Evolutionary conservation across 1,284 basidiomycete species (phyloP).

Genomic region (Sporisorium reilianum): DNA sequence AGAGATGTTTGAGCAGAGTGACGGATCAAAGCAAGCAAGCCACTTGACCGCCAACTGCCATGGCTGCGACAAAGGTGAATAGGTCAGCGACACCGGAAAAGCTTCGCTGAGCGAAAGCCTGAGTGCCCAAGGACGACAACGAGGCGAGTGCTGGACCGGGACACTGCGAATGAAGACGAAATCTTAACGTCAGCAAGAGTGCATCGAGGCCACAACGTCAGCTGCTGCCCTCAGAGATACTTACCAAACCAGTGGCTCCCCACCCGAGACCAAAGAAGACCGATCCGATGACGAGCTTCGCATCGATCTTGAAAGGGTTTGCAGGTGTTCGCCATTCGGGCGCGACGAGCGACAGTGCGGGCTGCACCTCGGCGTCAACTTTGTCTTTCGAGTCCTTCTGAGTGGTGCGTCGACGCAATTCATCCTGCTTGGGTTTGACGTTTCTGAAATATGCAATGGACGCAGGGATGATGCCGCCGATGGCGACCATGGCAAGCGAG

Average conservation of each 20-base stretch:
- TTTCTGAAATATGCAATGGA: slow-evolving; percentile 66
- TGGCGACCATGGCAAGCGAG: slow-evolving; percentile 71
- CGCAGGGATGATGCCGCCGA: slow-evolving; percentile 71
- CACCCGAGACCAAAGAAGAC: slow-evolving; percentile 67
- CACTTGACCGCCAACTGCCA: slow-evolving; percentile 47
- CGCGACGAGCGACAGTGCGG: slow-evolving; percentile 26
- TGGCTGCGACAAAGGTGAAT: slow-evolving; percentile 28
- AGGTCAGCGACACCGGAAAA: slow-evolving; percentile 10
- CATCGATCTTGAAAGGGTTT: slow-evolving; percentile 49
- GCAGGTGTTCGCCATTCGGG: slow-evolving; percentile 59
- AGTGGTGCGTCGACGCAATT: slow-evolving; percentile 10
- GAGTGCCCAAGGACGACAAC: slow-evolving; percentile 14
- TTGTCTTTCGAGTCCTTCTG: slow-evolving; percentile 4
- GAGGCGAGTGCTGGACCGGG: slow-evolving; percentile 52
- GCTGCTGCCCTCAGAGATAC: not conserved
- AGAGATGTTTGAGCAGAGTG: not conserved
- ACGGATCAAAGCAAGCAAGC: slow-evolving; percentile 19
- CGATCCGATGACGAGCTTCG: slow-evolving; percentile 52
- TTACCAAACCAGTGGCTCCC: slow-evolving; percentile 58
- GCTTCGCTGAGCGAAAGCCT: slow-evolving; percentile 11
- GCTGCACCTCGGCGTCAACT: slow-evolving; percentile 18
- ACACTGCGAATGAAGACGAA: slow-evolving; percentile 24
- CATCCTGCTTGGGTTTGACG: slow-evolving; percentile 47
- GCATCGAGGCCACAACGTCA: not conserved
- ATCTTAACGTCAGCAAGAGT: not conserved